Base-by-base conservation (phyloP, 2,329 filamentous ascomycete species). In the Diaporthe aspalathi region DNA sequence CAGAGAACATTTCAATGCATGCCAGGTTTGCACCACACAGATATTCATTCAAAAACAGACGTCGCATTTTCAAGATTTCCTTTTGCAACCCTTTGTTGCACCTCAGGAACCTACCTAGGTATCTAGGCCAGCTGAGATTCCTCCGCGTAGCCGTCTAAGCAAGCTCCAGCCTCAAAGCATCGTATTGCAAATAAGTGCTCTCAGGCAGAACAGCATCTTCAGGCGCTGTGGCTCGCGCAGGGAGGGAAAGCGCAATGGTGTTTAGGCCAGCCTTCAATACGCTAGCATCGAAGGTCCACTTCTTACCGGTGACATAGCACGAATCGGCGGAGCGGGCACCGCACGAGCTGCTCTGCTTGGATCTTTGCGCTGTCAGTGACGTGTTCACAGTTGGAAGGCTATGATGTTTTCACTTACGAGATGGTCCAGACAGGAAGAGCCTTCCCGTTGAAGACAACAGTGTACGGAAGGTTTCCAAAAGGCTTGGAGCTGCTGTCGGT, bases 401-500 rank as follows among this genome's bases (percentile, higher is more conserved):
- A 29, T 22, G 12, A 9, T 3, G 20, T 12, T 32, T n/a, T 9
- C 57, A 81, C 80, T 79, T 79, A 88, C 82, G 87, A 87, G 67
- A 90, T 89, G 3, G 87, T 76, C 88, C 88, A 90, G 1, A 86
- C 82, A 74, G 85, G 81, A 53, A 86, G 76, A 56, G 82, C 80
- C 72, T 77, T 75, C 6, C 81, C 82, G 70, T 84, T 84, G 65
- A 84, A 74, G 40, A 72, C 77, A 14, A 84, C 80, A 1, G 79
- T 83, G 57, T 87, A 87, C 0, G 84, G 83, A 14, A 91, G 75
- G 73, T 91, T 87, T 2, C 83, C 80, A 73, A 85, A 87, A 22
- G 82, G 82, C 76, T 91, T 84, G 1, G 80, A 83, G 4, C 84
- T 80, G 73, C 88, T 89, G 76, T 91, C 89, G 0, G 88, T 90